Evolutionary conservation across 2,329 filamentous ascomycete species (phyloP).

Genomic region (Biscogniauxia sp.): DNA sequence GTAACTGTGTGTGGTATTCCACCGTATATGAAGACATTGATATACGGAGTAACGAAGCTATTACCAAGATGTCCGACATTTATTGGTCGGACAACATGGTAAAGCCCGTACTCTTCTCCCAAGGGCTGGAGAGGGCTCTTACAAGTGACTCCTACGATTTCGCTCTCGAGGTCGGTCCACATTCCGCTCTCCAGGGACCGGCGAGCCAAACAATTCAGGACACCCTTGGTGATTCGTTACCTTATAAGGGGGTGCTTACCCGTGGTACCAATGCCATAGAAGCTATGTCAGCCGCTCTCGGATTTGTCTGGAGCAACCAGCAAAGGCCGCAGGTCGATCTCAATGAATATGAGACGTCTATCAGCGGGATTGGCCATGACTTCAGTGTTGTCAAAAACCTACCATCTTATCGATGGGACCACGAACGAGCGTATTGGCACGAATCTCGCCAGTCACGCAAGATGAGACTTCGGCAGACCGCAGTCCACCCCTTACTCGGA

Average conservation of each 20-base stretch:
- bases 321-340: no score
- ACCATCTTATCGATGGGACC: conserved; percentile 5
- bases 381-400: no score
- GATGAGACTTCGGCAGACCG: not conserved
- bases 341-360: no score
- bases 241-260: conserved; percentile 1
- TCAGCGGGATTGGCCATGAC: no score
- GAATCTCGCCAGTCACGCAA: not conserved
- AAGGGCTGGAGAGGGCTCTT: not conserved
- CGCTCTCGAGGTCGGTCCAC: conserved; percentile 3
- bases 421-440: not conserved
- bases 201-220: not conserved
- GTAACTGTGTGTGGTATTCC: no score
- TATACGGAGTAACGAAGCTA: no score
- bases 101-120: not conserved
- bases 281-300: not conserved
- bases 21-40: no score
- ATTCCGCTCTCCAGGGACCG: not conserved
- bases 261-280: not conserved
- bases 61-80: no score
- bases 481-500: conserved; percentile 3
- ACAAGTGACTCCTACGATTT: not conserved
- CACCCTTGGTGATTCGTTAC: not conserved
- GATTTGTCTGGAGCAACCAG: conserved; percentile 1
- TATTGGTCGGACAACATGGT: not conserved